Percentiles rank a stretch among this genome's conserved stretches.
These are phyloP conservation scores for Maudiozyma serrabonitensis DNA, from an alignment of 805 yeast genomes.

Conservation along the genomic window DNA sequence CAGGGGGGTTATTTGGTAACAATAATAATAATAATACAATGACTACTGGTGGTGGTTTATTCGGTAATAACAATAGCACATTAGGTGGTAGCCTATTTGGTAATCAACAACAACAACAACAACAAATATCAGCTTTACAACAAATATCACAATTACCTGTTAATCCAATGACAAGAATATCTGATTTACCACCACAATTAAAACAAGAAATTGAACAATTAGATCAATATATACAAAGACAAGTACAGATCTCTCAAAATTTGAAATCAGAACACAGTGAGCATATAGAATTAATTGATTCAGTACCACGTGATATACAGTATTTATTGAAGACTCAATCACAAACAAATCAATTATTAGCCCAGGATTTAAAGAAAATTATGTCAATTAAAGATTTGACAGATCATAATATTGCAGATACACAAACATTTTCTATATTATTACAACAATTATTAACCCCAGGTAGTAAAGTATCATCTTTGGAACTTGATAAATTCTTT, in stretches of 20 bases:
- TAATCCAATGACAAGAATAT: conserved; percentile 66
- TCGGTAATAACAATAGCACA: conserved; percentile 2
- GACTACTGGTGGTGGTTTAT: conserved; percentile 8
- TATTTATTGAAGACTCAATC: conserved; percentile 52
- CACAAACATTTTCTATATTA: conserved; percentile 44
- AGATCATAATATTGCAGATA: conserved; percentile 33
- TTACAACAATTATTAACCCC: conserved; percentile 42
- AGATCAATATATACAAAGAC: conserved; percentile 63
- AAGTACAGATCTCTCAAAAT: conserved; percentile 61
- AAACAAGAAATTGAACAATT: conserved; percentile 61
- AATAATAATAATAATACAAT: not conserved
- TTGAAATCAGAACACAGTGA: conserved; percentile 51
- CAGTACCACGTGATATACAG: conserved; percentile 65
- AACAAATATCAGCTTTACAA: conserved; percentile 33
- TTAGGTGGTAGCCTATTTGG: conserved; percentile 24
- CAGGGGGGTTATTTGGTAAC: conserved; percentile 8
- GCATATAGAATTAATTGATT: conserved; percentile 53
- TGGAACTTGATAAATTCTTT: conserved; percentile 50
- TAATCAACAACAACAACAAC: conserved; percentile 17
- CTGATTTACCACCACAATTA: conserved; percentile 62
- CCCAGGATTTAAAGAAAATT: conserved; percentile 39
- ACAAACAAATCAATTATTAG: conserved; percentile 55
- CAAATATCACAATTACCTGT: conserved; percentile 39
- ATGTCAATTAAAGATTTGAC: conserved; percentile 37
- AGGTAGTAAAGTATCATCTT: conserved; percentile 46